phyloP scores from a whole-genome alignment of 176 grass and related monocot genomes.

The Eragrostis curvula region DNA sequence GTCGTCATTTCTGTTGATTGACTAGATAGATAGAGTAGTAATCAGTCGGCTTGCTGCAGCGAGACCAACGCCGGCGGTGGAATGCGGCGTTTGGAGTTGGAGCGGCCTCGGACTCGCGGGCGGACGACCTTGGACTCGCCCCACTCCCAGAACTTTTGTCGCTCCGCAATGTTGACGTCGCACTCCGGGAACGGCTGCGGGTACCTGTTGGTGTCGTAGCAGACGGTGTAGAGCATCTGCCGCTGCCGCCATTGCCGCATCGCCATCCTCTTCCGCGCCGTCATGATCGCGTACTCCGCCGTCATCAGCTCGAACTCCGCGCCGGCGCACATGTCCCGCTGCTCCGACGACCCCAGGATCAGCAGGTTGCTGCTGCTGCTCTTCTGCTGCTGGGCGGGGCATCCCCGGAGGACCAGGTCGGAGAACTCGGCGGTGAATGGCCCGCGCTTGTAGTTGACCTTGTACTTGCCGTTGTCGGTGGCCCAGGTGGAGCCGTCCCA shows the following conservation, averaged over 20 bases:
- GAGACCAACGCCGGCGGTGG: background rate
- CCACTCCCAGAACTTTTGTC: constrained; percentile 62
- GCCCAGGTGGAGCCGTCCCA: constrained; percentile 91
- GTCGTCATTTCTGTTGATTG: background rate
- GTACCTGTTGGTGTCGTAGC: constrained; percentile 80
- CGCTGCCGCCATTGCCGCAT: constrained; percentile 66
- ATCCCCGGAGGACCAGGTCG: constrained; percentile 56
- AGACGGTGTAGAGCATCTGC: constrained; percentile 75
- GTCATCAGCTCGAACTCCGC: constrained; percentile 59
- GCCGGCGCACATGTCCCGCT: constrained; percentile 2
- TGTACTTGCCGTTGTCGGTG: constrained; percentile 67
- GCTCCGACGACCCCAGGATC: background rate
- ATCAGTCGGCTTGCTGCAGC: constrained; percentile 45
- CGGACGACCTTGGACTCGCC: constrained; percentile 62
- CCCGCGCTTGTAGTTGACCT: constrained; percentile 67
- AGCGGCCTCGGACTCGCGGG: constrained; percentile 26
- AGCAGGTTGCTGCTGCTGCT: constrained; percentile 8
- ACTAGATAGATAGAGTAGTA: background rate
- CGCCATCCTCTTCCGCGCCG: constrained; percentile 38
- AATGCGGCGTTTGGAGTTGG: background rate
- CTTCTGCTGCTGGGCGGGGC: constrained; percentile 11
- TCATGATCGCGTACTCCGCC: constrained; percentile 61
- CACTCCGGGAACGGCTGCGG: constrained; percentile 67
- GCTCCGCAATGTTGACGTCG: constrained; percentile 53
- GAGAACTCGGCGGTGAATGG: constrained; percentile 72